Base-by-base conservation (phyloP, 805 yeast species). In the Zygoascus ofunaensis region DNA sequence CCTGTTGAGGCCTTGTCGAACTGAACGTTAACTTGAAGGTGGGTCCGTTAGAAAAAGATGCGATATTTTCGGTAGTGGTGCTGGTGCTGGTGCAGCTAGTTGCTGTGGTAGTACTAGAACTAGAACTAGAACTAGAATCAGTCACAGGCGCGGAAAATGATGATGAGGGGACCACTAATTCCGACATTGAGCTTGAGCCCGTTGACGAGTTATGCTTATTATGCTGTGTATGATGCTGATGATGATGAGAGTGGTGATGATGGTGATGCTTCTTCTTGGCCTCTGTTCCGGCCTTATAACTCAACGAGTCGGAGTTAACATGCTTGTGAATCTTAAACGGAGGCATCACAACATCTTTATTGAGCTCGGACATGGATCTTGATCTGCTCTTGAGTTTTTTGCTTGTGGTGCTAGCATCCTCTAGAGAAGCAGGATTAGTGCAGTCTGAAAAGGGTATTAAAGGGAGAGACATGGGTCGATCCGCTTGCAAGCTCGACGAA, bases 221-320 rank as follows among this genome's bases (percentile, higher is more conserved):
- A 21, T 36, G n/a, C 10, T 18, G 41, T 32, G 10, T n/a, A 30
- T 40, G 43, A 10, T 33, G 39, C 7, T 34, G 39, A 21, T 33
- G 39, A 12, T 20, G 30, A 28, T 18, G 46, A 5, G 15, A 42
- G 18, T 43, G 37, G 12, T 37, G 46, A 43, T 43, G 41, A 18
- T 35, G 41, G 18, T 26, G 41, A 40, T 18, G 41, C 4, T 23
- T 28, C 12, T 8, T 14, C 5, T 19, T 4, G 19, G 7, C 12
- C 30, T 26, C 30, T 8, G 30, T 8, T n/a, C n/a, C n/a, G 12
- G 30, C 7, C 12, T 12, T 26, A 12, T 26, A 26, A 26, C 10
- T 8, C 12, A 26, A 8, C 7, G 12, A 8, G 30, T 26, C 30
- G 12, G 30, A 26, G 30, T 26, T 26, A 26, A 8, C 20, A 12